Evolutionary conservation across 176 grass and related monocot species (phyloP).

Genomic region (Aegilops longissima): DNA sequence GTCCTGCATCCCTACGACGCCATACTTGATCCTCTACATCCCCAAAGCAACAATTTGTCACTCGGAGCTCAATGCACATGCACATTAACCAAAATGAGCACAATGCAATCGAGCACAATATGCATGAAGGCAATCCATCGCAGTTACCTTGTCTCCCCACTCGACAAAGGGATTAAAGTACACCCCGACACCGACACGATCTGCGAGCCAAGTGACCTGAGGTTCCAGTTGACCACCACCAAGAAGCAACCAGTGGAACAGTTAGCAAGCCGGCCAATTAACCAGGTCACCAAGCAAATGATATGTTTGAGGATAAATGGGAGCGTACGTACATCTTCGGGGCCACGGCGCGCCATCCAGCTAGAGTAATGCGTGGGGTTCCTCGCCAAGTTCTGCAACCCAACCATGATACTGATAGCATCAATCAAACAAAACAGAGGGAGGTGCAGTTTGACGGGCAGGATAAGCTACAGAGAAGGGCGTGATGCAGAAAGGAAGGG

Average conservation of each 20-base stretch:
- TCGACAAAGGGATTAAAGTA: constrained; percentile 94
- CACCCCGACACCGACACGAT: constrained; percentile 64
- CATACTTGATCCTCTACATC: constrained; percentile 84
- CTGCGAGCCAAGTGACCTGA: constrained; percentile 68
- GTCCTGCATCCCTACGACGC: constrained; percentile 80
- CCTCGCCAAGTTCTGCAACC: constrained; percentile 67
- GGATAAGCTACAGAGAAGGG: neutral
- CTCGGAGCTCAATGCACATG: neutral
- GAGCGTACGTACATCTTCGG: constrained; percentile 43
- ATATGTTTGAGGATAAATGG: neutral
- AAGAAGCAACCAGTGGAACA: constrained; percentile 7
- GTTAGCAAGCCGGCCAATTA: neutral
- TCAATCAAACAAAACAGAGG: constrained; percentile 7
- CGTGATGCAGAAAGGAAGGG: neutral
- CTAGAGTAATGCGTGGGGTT: constrained; percentile 72
- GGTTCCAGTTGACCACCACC: neutral
- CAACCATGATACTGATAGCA: neutral
- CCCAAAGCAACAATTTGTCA: neutral
- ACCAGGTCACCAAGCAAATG: neutral
- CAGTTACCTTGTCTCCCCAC: constrained; percentile 73
- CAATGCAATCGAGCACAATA: neutral
- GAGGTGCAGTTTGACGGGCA: neutral
- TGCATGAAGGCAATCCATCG: neutral
- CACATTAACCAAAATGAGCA: neutral
- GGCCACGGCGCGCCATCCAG: constrained; percentile 59